Conservation (phyloP, 345 rosid genomes). For the Rhizophora apiculata region DNA sequence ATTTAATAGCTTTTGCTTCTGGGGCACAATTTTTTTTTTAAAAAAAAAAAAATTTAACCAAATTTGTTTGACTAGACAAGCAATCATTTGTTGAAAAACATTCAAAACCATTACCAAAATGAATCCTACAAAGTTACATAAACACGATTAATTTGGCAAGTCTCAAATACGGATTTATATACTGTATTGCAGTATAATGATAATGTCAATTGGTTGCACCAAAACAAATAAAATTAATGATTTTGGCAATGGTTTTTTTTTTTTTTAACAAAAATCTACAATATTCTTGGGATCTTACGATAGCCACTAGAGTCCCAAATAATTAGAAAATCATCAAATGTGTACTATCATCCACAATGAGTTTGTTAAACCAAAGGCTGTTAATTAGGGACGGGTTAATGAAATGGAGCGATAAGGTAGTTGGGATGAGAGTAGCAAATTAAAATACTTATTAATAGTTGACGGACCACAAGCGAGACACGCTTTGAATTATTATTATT, state of each 20-base stretch:
- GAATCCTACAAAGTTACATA: too few species aligned
- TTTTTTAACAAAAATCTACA: too few species aligned
- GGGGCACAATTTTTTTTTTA: too few species aligned
- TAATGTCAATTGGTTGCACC: too few species aligned
- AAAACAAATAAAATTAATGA: too few species aligned
- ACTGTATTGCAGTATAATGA: too few species aligned
- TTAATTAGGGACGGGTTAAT: conserved; percentile 3
- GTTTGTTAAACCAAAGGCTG: background rate
- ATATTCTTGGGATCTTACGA: too few species aligned
- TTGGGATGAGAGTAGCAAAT: conserved; percentile 7
- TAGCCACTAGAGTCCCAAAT: background rate
- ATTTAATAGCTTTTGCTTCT: too few species aligned
- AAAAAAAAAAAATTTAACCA: too few species aligned
- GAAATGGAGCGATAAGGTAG: background rate
- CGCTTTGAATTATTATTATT: conserved; percentile 10
- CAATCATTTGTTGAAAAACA: background rate
- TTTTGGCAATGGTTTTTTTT: too few species aligned
- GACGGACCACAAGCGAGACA: conserved; percentile 24
- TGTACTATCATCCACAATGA: conserved; percentile 1
- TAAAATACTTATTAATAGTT: conserved; percentile 23
- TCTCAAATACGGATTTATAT: too few species aligned
- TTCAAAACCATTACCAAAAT: background rate
- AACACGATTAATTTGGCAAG: too few species aligned
- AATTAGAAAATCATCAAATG: background rate
- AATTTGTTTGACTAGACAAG: background rate